phyloP scores from a whole-genome alignment of 1,139 yeast genomes.

The Eremothecium gossypii region DNA sequence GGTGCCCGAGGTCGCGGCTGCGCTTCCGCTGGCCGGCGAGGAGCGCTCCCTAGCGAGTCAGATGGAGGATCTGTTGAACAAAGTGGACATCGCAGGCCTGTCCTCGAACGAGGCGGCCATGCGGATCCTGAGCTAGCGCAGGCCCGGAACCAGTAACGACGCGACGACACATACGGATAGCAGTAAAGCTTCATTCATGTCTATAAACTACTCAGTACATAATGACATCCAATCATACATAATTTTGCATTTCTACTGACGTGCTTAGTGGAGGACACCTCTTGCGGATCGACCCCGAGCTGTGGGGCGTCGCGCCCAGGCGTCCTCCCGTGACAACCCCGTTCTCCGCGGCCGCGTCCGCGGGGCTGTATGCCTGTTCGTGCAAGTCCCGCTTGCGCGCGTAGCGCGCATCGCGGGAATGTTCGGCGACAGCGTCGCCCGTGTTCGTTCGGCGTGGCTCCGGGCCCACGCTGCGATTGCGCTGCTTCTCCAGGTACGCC shows the following conservation, averaged over 20 bases:
- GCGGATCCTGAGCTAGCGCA: neutral
- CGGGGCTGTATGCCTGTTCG: too few species aligned
- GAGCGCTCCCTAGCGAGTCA: neutral
- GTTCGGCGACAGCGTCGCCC: too few species aligned
- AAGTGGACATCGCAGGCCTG: conserved; percentile 5
- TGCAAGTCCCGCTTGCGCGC: too few species aligned
- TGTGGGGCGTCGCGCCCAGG: too few species aligned
- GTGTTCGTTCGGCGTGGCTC: neutral
- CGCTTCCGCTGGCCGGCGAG: neutral
- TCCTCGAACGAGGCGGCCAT: conserved; percentile 8
- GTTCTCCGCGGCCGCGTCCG: too few species aligned
- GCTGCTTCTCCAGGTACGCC: neutral
- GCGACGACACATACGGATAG: neutral
- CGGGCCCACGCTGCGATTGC: neutral
- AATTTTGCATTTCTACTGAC: neutral
- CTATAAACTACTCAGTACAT: conserved; percentile 1
- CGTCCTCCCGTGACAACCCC: too few species aligned
- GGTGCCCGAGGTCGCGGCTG: neutral
- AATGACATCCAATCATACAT: neutral
- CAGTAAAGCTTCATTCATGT: neutral
- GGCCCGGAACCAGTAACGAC: neutral
- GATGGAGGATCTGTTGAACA: conserved; percentile 2
- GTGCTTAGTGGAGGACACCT: too few species aligned
- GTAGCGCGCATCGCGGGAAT: too few species aligned
- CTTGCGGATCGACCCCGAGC: too few species aligned